Base-by-base conservation (phyloP, 352 stramenopile genomes). In the Phytophthora rubi region DNA sequence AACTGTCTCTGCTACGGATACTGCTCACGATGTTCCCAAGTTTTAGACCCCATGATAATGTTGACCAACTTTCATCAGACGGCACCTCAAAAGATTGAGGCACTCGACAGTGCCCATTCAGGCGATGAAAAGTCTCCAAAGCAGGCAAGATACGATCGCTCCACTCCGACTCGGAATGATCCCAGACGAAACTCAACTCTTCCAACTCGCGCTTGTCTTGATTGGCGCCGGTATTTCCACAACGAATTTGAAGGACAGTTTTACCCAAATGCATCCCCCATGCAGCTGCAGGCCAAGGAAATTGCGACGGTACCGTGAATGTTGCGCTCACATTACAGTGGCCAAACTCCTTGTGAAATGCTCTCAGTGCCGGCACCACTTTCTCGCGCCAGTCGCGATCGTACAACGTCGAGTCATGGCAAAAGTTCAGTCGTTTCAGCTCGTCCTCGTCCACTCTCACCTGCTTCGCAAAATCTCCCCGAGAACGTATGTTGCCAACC, bases 351-450 rank as follows among this genome's bases (percentile, higher is more conserved):
- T 44, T 16, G n/a, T 58, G 35, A 42, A 45, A 83, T 82, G 0
- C 32, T 66, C 48, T 73, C 1, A 89, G 51, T 2, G 69, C 57
- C 9, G 81, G 80, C 6, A 88, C 6, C 6, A 88, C 56, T 51
- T 79, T 72, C 7, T 71, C 56, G 35, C 47, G 62, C 81, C 83
- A 90, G 21, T 73, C 75, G 44, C 57, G 57, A 6, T 87, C 71
- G 10, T 2, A 35, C 8, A 88, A 59, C 1, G 37, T 60, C 18
- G 67, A 65, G 53, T 62, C 59, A 67, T 82, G 65, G 33, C 73
- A 80, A 37, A 73, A 70, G 16, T 80, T 66, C n/a, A 81, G 67
- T 60, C 18, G 57, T 23, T 56, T 6, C 10, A 92, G 67, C 16
- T 72, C 75, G 2, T 63, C 56, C 5, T 58, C n/a, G 18, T 66